Evolutionary conservation across 805 yeast genomes (phyloP), one percentile per base, ranked within the genome.

Genomic region (Starmera pachycereana): DNA sequence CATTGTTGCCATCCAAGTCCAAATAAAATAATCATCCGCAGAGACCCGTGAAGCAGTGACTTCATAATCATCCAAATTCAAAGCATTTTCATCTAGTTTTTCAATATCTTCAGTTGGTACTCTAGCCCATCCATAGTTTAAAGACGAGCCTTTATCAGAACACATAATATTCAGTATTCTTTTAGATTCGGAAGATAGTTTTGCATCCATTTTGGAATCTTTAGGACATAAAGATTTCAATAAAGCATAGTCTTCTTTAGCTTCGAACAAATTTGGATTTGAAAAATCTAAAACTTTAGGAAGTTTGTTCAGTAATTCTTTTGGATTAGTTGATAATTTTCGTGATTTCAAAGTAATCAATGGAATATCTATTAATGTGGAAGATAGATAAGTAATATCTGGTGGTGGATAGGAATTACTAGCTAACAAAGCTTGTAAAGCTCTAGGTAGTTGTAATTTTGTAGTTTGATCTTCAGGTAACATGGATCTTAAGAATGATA

Each of bases 1-100:
- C 19, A 86, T 56, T 2, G 87, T 72, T 1, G 88, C 76, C 52
- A 86, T 65, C 96, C 96, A 87, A 1, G 95, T 74, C 96, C 96
- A 87, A 27, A 86, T 84, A 53, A 80, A 87, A 57, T 82, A 87
- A 57, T 87, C 96, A 57, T 85, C 95, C 14, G 87, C 75, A 6
- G 84, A 71, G 1, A 83, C 80, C 43, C 83, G 71, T 8, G 74
- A 63, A 9, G 84, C 68, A 25, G 51, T 44, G 14, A 46, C 70
- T 52, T 42, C 56, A 46, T 49, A 57, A 22, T 45, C 38, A 32
- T 37, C 33, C 44, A 53, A 42, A 33, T 38, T 44, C 37, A 41
- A 37, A 45, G 44, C 62, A 49, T 46, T 66, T 30, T 53, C 35
- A 39, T 61, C 50, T 22, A 6, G 27, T 22, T 22, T 22, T 22